phyloP scores from a whole-genome alignment of 495 filamentous ascomycete species.

The Podospora conica region DNA sequence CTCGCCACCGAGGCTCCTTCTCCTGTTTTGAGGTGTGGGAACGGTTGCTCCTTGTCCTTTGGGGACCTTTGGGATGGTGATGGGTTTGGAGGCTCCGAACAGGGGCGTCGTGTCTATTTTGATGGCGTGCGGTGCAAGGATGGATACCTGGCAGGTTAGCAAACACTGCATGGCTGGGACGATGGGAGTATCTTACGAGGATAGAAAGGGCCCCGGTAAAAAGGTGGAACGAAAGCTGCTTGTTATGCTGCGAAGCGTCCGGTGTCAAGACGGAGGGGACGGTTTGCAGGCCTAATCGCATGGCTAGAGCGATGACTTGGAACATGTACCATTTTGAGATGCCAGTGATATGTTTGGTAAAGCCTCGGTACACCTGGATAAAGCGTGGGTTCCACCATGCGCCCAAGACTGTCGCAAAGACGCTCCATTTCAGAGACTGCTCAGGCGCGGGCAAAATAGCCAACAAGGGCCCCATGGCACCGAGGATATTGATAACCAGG shows the following conservation, averaged over 20 bases:
- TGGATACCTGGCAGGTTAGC: constrained; percentile 31
- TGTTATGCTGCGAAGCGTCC: constrained; percentile 31
- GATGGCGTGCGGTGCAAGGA: constrained; percentile 46
- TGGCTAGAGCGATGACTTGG: constrained; percentile 55
- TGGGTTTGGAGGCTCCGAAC: constrained; percentile 36
- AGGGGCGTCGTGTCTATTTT: constrained; percentile 52
- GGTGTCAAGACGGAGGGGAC: constrained; percentile 42
- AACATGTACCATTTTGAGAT: constrained; percentile 62
- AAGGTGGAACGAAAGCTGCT: constrained; percentile 47
- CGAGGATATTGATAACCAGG: constrained; percentile 1
- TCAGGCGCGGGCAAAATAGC: constrained; percentile 26
- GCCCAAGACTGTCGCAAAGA: constrained; percentile 49
- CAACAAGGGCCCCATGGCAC: constrained; percentile 15
- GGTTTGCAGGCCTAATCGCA: constrained; percentile 50
- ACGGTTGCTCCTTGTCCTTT: background rate
- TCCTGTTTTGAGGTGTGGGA: constrained; percentile 6
- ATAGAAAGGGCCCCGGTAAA: constrained; percentile 49
- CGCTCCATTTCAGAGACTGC: constrained; percentile 39
- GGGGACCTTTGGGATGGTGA: constrained; percentile 18
- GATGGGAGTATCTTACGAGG: constrained; percentile 42
- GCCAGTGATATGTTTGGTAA: constrained; percentile 57
- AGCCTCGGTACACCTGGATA: constrained; percentile 55
- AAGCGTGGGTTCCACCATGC: constrained; percentile 76
- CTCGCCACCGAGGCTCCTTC: constrained; percentile 13
- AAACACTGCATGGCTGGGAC: background rate